Conservation (phyloP, 257 asterid genomes). For the Gentiana macrophylla region DNA sequence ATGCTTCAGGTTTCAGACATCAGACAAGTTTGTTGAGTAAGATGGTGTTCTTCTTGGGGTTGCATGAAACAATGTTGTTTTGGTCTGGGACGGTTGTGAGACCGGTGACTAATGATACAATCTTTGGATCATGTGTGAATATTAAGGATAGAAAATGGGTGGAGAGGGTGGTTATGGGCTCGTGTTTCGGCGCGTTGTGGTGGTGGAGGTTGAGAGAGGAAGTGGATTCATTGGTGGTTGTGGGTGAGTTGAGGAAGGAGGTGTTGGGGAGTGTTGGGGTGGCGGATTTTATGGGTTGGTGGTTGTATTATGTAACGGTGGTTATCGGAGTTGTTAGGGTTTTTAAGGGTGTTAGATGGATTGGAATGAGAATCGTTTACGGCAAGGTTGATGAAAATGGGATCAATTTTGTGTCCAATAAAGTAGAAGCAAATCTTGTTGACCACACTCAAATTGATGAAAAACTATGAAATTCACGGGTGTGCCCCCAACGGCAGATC, state of each 20-base stretch:
- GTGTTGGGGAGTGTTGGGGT: constrained; percentile 34
- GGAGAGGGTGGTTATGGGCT: constrained; percentile 49
- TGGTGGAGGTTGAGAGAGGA: constrained; percentile 85
- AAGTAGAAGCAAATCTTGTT: too few relatives aligned
- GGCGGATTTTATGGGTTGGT: constrained; percentile 59
- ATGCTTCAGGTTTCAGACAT: constrained; percentile 30
- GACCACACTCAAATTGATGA: too few relatives aligned
- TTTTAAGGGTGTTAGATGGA: constrained; percentile 25
- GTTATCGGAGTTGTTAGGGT: constrained; percentile 39
- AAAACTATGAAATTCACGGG: too few relatives aligned
- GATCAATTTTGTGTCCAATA: too few relatives aligned
- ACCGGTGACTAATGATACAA: constrained; percentile 71
- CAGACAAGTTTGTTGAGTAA: constrained; percentile 20
- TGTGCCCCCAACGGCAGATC: too few relatives aligned
- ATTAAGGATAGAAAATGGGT: constrained; percentile 29
- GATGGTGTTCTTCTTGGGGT: constrained; percentile 47
- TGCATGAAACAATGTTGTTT: constrained; percentile 55
- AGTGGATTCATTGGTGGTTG: constrained; percentile 59
- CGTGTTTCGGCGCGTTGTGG: constrained; percentile 59
- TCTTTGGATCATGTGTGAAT: constrained; percentile 19
- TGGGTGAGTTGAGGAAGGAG: constrained; percentile 43
- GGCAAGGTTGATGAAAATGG: too few relatives aligned
- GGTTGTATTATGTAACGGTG: constrained; percentile 54
- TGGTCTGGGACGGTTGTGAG: constrained; percentile 59
- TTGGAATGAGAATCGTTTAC: constrained; percentile 9